A percentile compares a stretch with the other conserved stretches of the same genome.
Conservation (phyloP, 1,139 yeast genomes). For the Tardiomyces blankii region DNA sequence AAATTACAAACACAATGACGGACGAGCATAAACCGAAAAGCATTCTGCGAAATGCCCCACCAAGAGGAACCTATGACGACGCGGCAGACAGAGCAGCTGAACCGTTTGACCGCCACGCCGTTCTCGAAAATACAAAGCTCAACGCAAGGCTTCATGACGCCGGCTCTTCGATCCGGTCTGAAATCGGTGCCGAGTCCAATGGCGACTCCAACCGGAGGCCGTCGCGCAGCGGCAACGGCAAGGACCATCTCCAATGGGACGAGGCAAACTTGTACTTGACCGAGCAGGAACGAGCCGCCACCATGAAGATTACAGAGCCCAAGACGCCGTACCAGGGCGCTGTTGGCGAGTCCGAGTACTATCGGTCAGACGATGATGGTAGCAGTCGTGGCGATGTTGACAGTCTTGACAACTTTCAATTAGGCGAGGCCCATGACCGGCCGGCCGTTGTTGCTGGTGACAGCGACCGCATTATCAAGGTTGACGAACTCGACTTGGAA, state of each 20-base stretch:
- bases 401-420: conserved; percentile 32
- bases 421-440: conserved; percentile 42
- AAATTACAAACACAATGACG: neutral
- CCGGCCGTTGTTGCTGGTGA: neutral
- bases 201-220: neutral
- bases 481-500: conserved; percentile 8
- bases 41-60: neutral
- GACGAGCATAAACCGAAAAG: neutral
- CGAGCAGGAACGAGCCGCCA: conserved; percentile 60
- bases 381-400: conserved; percentile 28
- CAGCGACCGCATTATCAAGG: conserved; percentile 3
- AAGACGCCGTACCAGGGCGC: conserved; percentile 97
- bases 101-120: conserved; percentile 31
- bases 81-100: neutral
- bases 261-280: conserved; percentile 55
- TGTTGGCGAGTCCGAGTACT: conserved; percentile 78
- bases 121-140: conserved; percentile 36
- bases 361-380: conserved; percentile 53
- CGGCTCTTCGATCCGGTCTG: conserved; percentile 19
- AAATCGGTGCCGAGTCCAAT: conserved; percentile 1
- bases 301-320: conserved; percentile 89
- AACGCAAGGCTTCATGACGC: conserved; percentile 31
- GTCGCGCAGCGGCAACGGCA: conserved; percentile 3
- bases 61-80: neutral
- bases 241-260: conserved; percentile 43